Evolutionary conservation across 2,329 filamentous ascomycete species (phyloP), one percentile per base, ranked within the genome.

Genomic region (Aspergillus sp.): DNA sequence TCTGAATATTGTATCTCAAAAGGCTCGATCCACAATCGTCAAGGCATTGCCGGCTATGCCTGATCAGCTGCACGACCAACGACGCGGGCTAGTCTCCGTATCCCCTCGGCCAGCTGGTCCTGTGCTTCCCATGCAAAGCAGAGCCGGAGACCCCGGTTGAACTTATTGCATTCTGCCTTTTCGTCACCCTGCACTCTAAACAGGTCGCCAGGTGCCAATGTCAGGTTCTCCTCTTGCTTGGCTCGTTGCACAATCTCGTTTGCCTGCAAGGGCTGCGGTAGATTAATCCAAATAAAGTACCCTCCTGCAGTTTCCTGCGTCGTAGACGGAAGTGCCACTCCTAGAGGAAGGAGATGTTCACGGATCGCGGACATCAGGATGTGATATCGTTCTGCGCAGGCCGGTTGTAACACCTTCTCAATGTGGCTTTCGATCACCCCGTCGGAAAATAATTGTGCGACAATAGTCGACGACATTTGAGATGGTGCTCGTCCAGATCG

Each of bases 221-320:
- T 74, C 44, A 94, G 63, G 37, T 82, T 80, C 63, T 86, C 83
- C 43, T 84, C 78, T 19, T 72, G 66, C 56, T 76, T 69, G n/a
- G 83, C 83, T 33, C 72, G 70, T 52, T 74, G 67, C 6, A 79
- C 78, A 29, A 89, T 70, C 6, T 75, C 73, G 29, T 68, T 68
- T 31, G 76, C 81, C 6, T 74, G 71, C 42, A 85, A 67, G 37
- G 60, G 43, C 50, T 62, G 50, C 0, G 83, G 82, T 4, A 95
- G 64, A 1, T 73, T 75, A 27, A 94, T 65, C 89, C 89, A 95
- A 37, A 94, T 71, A 62, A 95, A 95, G 62, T 91, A 95, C 0
- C 90, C 90, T 0, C 90, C 90, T 29, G 84, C 85, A 3, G 83
- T 64, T 4, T 70, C 61, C 31, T 70, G 39, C 5, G 51, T 40